Percentiles rank a stretch among this genome's conserved stretches.
These are phyloP conservation scores for Tricholoma sp. DNA, from an alignment of 768 basidiomycete species.

Conservation along the genomic window DNA sequence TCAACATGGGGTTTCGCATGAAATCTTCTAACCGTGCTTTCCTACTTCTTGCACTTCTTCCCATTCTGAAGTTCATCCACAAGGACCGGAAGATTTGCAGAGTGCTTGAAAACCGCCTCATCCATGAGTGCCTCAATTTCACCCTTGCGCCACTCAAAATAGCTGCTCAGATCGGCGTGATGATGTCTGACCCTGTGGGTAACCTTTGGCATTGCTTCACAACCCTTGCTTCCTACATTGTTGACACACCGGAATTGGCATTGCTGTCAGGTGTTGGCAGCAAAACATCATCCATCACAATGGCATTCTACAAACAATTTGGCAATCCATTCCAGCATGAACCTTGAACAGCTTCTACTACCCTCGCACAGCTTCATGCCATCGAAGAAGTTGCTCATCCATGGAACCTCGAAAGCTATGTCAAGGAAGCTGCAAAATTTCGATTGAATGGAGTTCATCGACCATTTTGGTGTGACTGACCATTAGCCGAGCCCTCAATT, in stretches of 20 bases:
- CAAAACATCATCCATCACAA: conserved; percentile 25
- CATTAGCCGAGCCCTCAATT: no score
- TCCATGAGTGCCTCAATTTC: conserved; percentile 24
- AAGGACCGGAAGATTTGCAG: conserved; percentile 7
- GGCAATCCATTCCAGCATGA: conserved; percentile 24
- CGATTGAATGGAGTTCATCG: no score
- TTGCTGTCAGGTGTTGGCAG: conserved; percentile 22
- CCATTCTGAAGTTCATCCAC: conserved; percentile 11
- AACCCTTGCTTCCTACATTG: conserved; percentile 23
- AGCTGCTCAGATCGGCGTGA: neutral
- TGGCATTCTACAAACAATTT: conserved; percentile 24
- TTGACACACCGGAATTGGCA: conserved; percentile 26
- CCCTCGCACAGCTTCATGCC: conserved; percentile 10
- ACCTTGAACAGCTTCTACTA: conserved; percentile 16
- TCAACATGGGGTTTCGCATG: conserved; percentile 6
- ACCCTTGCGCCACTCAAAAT: conserved; percentile 22
- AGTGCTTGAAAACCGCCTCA: conserved; percentile 20
- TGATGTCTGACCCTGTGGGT: conserved; percentile 25
- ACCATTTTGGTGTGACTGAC: no score
- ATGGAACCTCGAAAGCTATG: conserved; percentile 20
- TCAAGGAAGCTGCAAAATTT: conserved; percentile 5
- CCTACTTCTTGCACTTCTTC: conserved; percentile 13
- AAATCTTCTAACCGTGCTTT: conserved; percentile 15
- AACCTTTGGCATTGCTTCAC: conserved; percentile 18
- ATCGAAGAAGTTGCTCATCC: conserved; percentile 12